Evolutionary conservation across 169 alveolate genomes (phyloP), one percentile per base, ranked within the genome.

Genomic region (Plasmodium reichenowi): DNA sequence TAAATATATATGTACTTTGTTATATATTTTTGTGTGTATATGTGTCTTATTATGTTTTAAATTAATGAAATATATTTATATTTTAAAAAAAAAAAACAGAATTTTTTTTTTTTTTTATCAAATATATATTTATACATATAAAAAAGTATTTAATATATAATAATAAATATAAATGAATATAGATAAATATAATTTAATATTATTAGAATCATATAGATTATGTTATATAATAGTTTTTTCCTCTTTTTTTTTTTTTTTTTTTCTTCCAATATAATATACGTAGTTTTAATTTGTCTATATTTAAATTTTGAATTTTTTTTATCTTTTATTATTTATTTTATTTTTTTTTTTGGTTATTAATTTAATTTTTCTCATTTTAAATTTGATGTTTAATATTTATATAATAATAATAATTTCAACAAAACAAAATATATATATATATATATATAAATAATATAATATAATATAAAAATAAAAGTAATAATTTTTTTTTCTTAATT

Each of bases 301-400:
- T 73, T 73, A 73, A 73, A 58, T 56, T 73, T 73, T 73, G 87
- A 73, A 73, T 74, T 75, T 62, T 75, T 70, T 32, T 32, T 2
- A 32, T 32, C 45, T 32, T 32, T 12, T 72, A 24, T 17, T 22
- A 26, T 4, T 32, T 54, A 26, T 72, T 32, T 52, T 22, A 20
- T 48, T 72, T 72, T 24, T 72, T 72, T 71, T 20, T 47, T 15
- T 47, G 13, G 26, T 68, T 68, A 45, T 26, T 12, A 26, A n/a
- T 66, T 66, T 12, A 66, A 66, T 66, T 66, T 29, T 66, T 26
- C 74, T 66, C 58, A 66, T 20, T 70, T 70, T 70, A 45, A 47
- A 70, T 70, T 47, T 70, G 63, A 13, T 70, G 47, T 70, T 70
- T 70, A 70, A 70, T 70, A 47, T 70, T 70, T 70, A 15, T 45